These are phyloP conservation scores for Serendipita vermifera DNA, from an alignment of 768 basidiomycete genomes.

Conservation along the genomic window DNA sequence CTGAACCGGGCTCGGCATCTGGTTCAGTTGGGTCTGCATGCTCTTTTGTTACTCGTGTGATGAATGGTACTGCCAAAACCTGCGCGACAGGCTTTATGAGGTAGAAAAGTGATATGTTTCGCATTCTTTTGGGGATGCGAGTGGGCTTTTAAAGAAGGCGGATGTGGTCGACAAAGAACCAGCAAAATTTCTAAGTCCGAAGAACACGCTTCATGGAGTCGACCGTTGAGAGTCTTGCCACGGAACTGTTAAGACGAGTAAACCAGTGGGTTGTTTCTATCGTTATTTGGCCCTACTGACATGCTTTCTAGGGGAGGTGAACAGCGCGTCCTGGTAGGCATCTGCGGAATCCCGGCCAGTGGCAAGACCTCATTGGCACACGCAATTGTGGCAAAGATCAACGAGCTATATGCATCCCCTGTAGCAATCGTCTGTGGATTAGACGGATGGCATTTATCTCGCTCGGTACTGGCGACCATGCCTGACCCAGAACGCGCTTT, in stretches of 20 bases:
- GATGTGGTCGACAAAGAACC: constrained; percentile 8
- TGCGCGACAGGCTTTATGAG: not conserved
- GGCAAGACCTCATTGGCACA: constrained; percentile 73
- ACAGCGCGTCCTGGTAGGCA: constrained; percentile 51
- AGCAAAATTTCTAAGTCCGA: not conserved
- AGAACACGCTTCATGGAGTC: not conserved
- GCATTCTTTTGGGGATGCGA: not conserved
- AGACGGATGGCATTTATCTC: constrained; percentile 87
- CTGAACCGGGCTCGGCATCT: constrained; percentile 30
- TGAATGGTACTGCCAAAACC: not conserved
- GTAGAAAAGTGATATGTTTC: constrained; percentile 3
- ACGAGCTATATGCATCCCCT: constrained; percentile 25
- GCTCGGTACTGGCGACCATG: constrained; percentile 61
- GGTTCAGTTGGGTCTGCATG: not conserved
- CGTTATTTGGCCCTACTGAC: not conserved
- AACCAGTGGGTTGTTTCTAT: not conserved
- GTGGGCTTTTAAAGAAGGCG: constrained; percentile 2
- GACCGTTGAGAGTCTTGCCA: not conserved
- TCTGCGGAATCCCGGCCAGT: constrained; percentile 70
- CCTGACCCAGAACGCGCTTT: constrained; percentile 66
- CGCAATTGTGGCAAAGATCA: constrained; percentile 41
- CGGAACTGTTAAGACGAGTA: not conserved
- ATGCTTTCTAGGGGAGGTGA: not conserved
- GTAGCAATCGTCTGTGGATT: constrained; percentile 58
- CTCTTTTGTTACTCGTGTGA: not conserved